A percentile compares a stretch with the other conserved stretches of the same genome.
Evolutionary conservation across 805 yeast genomes (phyloP).

Genomic region (Maudiozyma barnettii): DNA sequence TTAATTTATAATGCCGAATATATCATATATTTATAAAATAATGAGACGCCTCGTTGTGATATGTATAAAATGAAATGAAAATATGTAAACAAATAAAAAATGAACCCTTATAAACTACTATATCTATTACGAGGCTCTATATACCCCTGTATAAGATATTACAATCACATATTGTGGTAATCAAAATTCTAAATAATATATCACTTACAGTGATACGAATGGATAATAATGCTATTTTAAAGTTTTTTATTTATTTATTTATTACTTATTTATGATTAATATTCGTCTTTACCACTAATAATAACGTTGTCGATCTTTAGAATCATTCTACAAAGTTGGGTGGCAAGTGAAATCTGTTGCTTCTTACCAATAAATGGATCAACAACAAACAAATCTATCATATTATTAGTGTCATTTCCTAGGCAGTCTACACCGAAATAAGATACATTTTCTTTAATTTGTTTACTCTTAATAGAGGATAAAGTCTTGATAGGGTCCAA

Average conservation of each 20-base stretch:
- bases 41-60: neutral
- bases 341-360: slow-evolving; percentile 90
- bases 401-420: slow-evolving; percentile 79
- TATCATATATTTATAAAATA: neutral
- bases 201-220: neutral
- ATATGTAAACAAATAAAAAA: neutral
- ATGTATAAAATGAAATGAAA: neutral
- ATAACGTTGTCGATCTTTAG: slow-evolving; percentile 94
- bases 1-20: neutral
- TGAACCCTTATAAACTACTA: no score
- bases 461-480: slow-evolving; percentile 74
- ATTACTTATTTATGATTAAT: slow-evolving; percentile 24
- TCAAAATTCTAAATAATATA: no score
- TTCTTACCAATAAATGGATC: slow-evolving; percentile 97
- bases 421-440: slow-evolving; percentile 89
- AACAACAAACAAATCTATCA: slow-evolving; percentile 88
- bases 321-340: slow-evolving; percentile 96
- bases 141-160: no score
- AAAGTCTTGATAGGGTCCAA: slow-evolving; percentile 87
- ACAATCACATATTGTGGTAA: no score
- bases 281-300: slow-evolving; percentile 75
- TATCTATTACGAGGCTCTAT: no score
- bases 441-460: slow-evolving; percentile 60
- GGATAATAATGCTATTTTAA: neutral
- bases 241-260: neutral